These are phyloP conservation scores for Leccinum variicolor DNA, from an alignment of 768 basidiomycete species.

Conservation along the genomic window DNA sequence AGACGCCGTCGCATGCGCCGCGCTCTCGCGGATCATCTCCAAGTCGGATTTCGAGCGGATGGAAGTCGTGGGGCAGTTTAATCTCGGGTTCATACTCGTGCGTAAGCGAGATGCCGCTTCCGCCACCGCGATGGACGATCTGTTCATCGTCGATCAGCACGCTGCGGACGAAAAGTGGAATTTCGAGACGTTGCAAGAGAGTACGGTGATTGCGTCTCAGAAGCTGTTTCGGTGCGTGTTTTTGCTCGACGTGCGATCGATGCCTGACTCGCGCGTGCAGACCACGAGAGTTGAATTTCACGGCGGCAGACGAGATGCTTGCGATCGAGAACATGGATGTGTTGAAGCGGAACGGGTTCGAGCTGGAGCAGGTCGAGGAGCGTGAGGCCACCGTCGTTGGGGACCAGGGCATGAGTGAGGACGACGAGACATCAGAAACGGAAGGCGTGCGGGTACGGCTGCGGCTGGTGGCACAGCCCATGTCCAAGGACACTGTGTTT, in stretches of 20 bases:
- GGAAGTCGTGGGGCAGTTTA: slow-evolving; percentile 92
- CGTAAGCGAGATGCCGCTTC: slow-evolving; percentile 42
- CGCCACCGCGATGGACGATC: slow-evolving; percentile 60
- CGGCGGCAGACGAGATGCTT: slow-evolving; percentile 85
- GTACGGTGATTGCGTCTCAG: slow-evolving; percentile 88
- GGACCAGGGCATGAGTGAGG: not conserved
- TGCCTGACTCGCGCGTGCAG: slow-evolving; percentile 38
- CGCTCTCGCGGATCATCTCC: slow-evolving; percentile 78
- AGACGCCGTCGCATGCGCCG: slow-evolving; percentile 53
- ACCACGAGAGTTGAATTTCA: slow-evolving; percentile 73
- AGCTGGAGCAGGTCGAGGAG: slow-evolving; percentile 59
- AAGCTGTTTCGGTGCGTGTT: slow-evolving; percentile 66
- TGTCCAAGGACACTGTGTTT: slow-evolving; percentile 89
- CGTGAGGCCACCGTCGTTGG: not conserved
- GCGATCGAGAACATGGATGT: slow-evolving; percentile 87
- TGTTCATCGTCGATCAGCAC: slow-evolving; percentile 97
- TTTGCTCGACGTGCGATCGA: not conserved
- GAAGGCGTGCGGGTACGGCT: slow-evolving; percentile 37
- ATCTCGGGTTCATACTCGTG: slow-evolving; percentile 89
- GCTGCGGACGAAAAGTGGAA: slow-evolving; percentile 99
- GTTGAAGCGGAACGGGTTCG: slow-evolving; percentile 85
- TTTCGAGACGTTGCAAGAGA: slow-evolving; percentile 89
- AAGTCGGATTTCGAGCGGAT: slow-evolving; percentile 84
- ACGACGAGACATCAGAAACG: not conserved
- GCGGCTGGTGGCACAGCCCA: slow-evolving; percentile 75